A percentile compares a stretch with the other conserved stretches of the same genome.
phyloP scores from a whole-genome alignment of 2,329 filamentous ascomycete genomes.

The Colletotrichum paranaense region DNA sequence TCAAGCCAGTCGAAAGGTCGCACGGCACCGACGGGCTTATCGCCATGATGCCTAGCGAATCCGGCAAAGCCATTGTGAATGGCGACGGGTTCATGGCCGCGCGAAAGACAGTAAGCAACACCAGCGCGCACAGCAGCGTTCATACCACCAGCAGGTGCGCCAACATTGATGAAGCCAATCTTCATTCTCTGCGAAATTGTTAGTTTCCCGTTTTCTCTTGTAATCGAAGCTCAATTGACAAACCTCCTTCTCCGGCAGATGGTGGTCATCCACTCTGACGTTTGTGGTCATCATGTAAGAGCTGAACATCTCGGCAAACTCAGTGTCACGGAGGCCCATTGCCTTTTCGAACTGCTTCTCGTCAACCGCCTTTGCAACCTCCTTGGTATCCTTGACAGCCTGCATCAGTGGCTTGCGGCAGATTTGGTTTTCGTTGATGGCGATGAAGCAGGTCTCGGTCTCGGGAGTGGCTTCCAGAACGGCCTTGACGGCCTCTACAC shows the following conservation, averaged over 20 bases:
- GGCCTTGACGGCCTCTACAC: conserved; percentile 92
- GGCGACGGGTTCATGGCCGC: conserved; percentile 91
- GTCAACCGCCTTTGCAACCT: conserved; percentile 84
- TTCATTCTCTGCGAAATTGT: conserved; percentile 76
- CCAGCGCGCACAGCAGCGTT: conserved; percentile 95
- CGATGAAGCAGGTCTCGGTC: conserved; percentile 93
- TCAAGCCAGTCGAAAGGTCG: conserved; percentile 92
- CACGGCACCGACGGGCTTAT: conserved; percentile 84
- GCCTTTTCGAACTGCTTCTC: conserved; percentile 87
- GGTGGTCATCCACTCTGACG: conserved; percentile 75
- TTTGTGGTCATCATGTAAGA: conserved; percentile 93
- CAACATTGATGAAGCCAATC: conserved; percentile 96
- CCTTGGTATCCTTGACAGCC: conserved; percentile 87
- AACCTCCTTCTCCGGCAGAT: conserved; percentile 78
- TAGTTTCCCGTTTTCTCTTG: conserved; percentile 38
- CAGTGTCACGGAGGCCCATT: conserved; percentile 89
- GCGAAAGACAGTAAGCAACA: conserved; percentile 90
- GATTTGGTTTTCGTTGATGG: conserved; percentile 98
- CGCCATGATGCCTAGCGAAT: conserved; percentile 88
- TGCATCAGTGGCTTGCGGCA: conserved; percentile 89
- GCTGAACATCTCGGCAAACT: conserved; percentile 92
- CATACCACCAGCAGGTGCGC: conserved; percentile 96
- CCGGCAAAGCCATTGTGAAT: conserved; percentile 98
- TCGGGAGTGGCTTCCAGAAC: conserved; percentile 90
- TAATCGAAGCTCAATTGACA: conserved; percentile 39